A percentile compares a stretch with the other conserved stretches of the same genome.
These are phyloP conservation scores for Coemansia sp. DNA, from an alignment of 192 early-diverging fungal species.

Conservation along the genomic window DNA sequence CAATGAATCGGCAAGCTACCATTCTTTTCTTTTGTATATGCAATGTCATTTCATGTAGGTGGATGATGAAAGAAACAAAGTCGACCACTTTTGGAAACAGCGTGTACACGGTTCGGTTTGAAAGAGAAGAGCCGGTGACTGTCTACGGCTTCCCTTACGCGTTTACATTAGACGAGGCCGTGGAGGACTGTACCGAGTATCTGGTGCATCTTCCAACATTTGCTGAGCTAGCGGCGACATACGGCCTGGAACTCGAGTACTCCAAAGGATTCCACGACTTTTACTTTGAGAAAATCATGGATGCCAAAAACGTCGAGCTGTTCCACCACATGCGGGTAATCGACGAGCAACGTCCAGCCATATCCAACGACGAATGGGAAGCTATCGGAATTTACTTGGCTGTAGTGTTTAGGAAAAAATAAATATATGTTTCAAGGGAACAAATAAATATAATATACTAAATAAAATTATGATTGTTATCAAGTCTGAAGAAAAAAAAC, in stretches of 20 bases:
- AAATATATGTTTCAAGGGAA: constrained; percentile 4
- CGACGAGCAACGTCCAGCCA: constrained; percentile 60
- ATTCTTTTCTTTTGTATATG: not conserved
- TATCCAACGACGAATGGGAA: constrained; percentile 91
- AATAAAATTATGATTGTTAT: not conserved
- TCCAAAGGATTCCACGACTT: constrained; percentile 82
- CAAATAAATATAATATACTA: not conserved
- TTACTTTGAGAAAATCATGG: constrained; percentile 64
- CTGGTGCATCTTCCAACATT: constrained; percentile 86
- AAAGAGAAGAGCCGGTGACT: constrained; percentile 62
- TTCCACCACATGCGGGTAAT: constrained; percentile 86
- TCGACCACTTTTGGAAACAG: constrained; percentile 79
- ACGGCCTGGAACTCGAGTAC: constrained; percentile 76
- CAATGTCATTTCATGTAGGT: constrained; percentile 32
- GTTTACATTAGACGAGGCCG: constrained; percentile 93
- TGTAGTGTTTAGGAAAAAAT: constrained; percentile 25
- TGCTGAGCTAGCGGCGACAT: constrained; percentile 76
- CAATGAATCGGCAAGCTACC: too few relatives aligned
- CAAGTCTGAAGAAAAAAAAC: constrained; percentile 5
- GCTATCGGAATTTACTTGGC: constrained; percentile 66
- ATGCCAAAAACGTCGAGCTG: constrained; percentile 60
- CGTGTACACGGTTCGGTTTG: constrained; percentile 87
- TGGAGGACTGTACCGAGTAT: constrained; percentile 96
- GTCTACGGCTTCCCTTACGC: constrained; percentile 82
- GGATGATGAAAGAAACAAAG: constrained; percentile 52